Percentiles rank a stretch among this genome's conserved stretches.
These are phyloP conservation scores for Cyclanthera cordifolia DNA, from an alignment of 306 rosid genomes.

Conservation along the genomic window DNA sequence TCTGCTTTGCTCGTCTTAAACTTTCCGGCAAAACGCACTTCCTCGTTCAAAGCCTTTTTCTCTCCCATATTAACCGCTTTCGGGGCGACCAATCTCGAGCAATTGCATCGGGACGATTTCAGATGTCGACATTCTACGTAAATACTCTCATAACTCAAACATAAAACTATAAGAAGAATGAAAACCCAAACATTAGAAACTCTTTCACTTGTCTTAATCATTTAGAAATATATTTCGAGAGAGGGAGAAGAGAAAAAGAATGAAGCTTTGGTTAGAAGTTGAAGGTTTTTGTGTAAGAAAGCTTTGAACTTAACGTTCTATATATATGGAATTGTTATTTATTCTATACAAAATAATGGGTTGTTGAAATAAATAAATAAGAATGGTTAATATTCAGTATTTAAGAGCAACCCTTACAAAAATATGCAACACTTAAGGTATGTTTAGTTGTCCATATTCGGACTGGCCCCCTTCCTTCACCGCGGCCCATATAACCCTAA, in stretches of 20 bases:
- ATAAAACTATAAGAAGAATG: conserved; percentile 27
- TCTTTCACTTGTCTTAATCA: conserved; percentile 23
- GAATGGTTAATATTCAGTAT: conserved; percentile 28
- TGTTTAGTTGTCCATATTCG: conserved; percentile 26
- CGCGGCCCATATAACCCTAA: conserved; percentile 14
- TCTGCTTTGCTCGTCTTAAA: conserved; percentile 16
- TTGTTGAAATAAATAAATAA: background rate
- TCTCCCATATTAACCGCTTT: background rate
- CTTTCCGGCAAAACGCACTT: background rate
- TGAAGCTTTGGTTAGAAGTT: background rate
- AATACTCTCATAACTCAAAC: conserved; percentile 17
- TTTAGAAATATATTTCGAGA: background rate
- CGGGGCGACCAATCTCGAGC: background rate
- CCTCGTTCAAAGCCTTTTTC: background rate
- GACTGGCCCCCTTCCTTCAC: conserved; percentile 14
- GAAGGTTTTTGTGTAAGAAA: background rate
- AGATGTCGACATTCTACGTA: conserved; percentile 38
- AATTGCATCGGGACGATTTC: conserved; percentile 16
- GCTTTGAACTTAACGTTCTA: background rate
- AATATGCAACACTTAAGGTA: conserved; percentile 2
- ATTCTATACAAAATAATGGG: background rate
- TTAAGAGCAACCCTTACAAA: conserved; percentile 21
- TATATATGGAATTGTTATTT: background rate
- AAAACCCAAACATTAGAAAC: conserved; percentile 17
- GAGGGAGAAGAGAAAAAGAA: background rate